Evolutionary conservation across 768 basidiomycete genomes (phyloP), one percentile per base, ranked within the genome.

Genomic region (Lyophyllum atratum): DNA sequence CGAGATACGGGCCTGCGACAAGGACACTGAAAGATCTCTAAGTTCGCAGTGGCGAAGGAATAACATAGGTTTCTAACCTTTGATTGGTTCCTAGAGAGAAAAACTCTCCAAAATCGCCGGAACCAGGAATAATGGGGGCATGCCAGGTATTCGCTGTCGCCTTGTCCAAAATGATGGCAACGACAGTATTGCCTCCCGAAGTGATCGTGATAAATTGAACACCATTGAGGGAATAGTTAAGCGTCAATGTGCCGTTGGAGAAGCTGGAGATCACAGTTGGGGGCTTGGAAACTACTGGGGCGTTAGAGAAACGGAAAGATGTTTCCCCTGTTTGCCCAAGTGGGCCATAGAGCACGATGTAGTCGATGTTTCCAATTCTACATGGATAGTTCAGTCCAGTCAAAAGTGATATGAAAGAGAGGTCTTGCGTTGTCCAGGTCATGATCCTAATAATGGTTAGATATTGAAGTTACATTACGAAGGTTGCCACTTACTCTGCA

Each of bases 1-100:
- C 73, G 21, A 85, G 66, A 56, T 84, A 84, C 1, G 84, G 83
- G 0, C 84, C 84, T 31, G 76, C 73, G 47, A 85, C 74, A 40
- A 81, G 71, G 28, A 79, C 70, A 15, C 78, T 78, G 46, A 48
- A 28, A 43, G 17, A 1, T 7, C 14, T 29, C 21, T 3, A 37
- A 15, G 17, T n/a, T 46, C 31, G 33, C 34, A 24, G 55, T 19
- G n/a, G 34, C 19, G 12, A 24, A 11, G 5, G n/a, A 10, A 12
- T 39, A 9, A 25, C 10, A 11, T 25, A 24, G 21, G 19, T 3
- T 37, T 15, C 6, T 48, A 43, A 80, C 79, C 71, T 77, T 55
- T 71, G 61, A 55, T 80, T 81, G 12, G 77, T 74, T 26, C 79
- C 78, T 22, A 81, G 54, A 14, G 77, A 77, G 67, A 80, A 81